Evolutionary conservation across 495 filamentous ascomycete genomes (phyloP), one percentile per base, ranked within the genome.

Genomic region (Bathelium albidoporum): DNA sequence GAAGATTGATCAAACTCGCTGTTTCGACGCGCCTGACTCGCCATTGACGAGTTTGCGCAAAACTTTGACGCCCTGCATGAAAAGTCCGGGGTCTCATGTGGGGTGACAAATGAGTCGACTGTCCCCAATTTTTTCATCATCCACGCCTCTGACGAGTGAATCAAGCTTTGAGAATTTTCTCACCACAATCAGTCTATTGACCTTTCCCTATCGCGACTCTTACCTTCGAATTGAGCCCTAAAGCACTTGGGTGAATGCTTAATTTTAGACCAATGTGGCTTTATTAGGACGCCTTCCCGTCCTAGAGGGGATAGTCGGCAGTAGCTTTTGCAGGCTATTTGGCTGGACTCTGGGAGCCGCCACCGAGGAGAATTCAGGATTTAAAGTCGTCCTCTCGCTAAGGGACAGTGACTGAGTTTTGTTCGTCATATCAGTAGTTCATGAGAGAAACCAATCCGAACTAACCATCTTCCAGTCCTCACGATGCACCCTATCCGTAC

Each of bases 401-500:
- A 39, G 34, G 34, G 14, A 39, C 5, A 39, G 34, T 14, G 34
- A 14, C 34, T 39, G 5, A 14, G 5, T 39, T 39, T 5, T 39
- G 34, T 14, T 39, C 34, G 14, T 39, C 34, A 5, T 39, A 39
- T 39, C 34, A 39, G 5, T 5, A 5, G 5, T 49, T 18, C 20
- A 18, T 20, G 43, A 49, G 43, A 49, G n/a, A 20, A 29, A 55
- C 7, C 26, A 9, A 3, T 20, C 20, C 20, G 4, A 28, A 3
- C 7, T 29, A 10, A 32, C 20, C 7, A 58, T 43, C 39, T 18
- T 29, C 44, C 12, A n/a, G 18, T 2, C 45, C 32, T 32, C 36
- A 53, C 18, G 22, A 65, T 65, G 63, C 63, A 65, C 26, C 20
- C 32, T 31, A 45, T 65, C 32, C 32, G 58, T 7, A 7, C 58